These are phyloP conservation scores for Poteriospumella lacustris DNA, from an alignment of 108 stramenopile genomes.

Conservation along the genomic window DNA sequence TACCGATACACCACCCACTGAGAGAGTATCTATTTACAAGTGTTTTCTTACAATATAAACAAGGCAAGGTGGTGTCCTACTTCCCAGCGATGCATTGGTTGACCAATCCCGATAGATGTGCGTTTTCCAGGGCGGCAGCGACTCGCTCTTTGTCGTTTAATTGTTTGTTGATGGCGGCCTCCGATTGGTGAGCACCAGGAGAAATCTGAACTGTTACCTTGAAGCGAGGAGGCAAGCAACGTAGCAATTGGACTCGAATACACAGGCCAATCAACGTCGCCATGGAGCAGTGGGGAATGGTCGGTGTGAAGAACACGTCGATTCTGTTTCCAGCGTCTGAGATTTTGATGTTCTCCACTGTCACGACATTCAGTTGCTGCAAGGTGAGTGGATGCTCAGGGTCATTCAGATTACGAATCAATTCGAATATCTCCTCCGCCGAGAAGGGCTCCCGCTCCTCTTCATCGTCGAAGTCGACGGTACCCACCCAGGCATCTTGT, in stretches of 20 bases:
- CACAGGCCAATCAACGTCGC: conserved; percentile 96
- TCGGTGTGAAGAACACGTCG: conserved; percentile 60
- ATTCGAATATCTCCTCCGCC: conserved; percentile 85
- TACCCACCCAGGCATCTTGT: neutral
- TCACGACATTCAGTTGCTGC: conserved; percentile 90
- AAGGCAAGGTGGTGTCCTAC: neutral
- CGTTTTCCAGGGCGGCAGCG: conserved; percentile 93
- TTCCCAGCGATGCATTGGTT: conserved; percentile 74
- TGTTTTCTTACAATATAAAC: neutral
- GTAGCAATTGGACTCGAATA: conserved; percentile 81
- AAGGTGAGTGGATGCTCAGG: conserved; percentile 96
- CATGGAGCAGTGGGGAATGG: conserved; percentile 98
- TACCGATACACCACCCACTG: too few relatives aligned
- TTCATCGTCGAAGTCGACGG: conserved; percentile 33
- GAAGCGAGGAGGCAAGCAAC: conserved; percentile 80
- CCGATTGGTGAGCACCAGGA: conserved; percentile 90
- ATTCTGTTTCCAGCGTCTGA: conserved; percentile 36
- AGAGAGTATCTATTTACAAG: too few relatives aligned
- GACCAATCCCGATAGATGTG: conserved; percentile 89
- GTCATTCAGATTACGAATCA: conserved; percentile 92
- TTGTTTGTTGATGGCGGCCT: conserved; percentile 93
- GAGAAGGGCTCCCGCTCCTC: conserved; percentile 40
- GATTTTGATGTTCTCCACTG: conserved; percentile 66
- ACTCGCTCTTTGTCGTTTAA: conserved; percentile 96
- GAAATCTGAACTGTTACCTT: conserved; percentile 72